phyloP scores from a whole-genome alignment of 768 basidiomycete species.

The Lyophyllum semitale region DNA sequence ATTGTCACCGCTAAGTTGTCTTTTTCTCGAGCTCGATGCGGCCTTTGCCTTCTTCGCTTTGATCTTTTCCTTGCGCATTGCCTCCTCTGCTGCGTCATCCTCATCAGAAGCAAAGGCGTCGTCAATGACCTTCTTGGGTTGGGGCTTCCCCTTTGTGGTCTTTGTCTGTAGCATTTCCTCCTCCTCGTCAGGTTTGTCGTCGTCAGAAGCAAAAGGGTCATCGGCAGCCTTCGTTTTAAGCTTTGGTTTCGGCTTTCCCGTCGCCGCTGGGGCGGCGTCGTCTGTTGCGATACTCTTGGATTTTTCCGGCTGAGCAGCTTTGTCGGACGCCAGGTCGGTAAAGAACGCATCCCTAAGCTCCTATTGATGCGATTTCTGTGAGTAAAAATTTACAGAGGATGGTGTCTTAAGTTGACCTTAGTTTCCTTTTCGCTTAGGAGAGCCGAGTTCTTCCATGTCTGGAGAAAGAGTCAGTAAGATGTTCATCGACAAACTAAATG shows the following conservation, averaged over 20 bases:
- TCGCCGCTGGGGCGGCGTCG: conserved; percentile 19
- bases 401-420: conserved; percentile 43
- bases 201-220: conserved; percentile 64
- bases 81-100: conserved; percentile 26
- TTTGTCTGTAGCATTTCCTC: conserved; percentile 16
- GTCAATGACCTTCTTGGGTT: conserved; percentile 28
- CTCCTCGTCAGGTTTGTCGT: conserved; percentile 24
- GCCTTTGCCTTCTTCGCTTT: not conserved
- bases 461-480: not conserved
- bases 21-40: conserved; percentile 14
- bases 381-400: not conserved
- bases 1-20: conserved; percentile 16
- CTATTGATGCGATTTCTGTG: conserved; percentile 30
- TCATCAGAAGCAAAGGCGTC: conserved; percentile 62
- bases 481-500: not conserved
- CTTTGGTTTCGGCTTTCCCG: conserved; percentile 40
- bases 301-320: conserved; percentile 16
- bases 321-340: conserved; percentile 40
- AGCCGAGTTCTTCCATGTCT: conserved; percentile 72
- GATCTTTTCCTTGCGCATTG: conserved; percentile 5
- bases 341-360: conserved; percentile 65
- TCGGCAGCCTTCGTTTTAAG: conserved; percentile 51
- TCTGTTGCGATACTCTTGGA: not conserved
- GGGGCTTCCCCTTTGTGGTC: conserved; percentile 8
- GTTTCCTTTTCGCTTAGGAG: conserved; percentile 62